A percentile compares a stretch with the other conserved stretches of the same genome.
phyloP scores from a whole-genome alignment of 768 basidiomycete genomes.

The Hericium rajendrae region DNA sequence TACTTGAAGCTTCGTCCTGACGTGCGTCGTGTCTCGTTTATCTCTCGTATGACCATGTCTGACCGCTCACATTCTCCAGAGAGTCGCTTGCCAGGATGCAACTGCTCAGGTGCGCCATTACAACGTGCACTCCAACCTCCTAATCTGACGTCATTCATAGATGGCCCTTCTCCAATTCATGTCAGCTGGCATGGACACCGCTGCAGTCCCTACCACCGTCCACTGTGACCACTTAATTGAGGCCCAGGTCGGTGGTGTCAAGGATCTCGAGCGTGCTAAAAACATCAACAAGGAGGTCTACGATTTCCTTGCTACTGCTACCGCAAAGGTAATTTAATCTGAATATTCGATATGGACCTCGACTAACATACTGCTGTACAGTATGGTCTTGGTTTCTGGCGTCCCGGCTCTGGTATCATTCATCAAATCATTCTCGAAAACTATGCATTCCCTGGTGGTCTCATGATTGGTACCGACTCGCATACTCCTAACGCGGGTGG shows the following conservation, averaged over 20 bases:
- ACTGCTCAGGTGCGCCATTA: conserved; percentile 51
- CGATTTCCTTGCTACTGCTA: conserved; percentile 96
- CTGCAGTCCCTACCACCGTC: conserved; percentile 95
- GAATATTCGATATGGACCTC: background rate
- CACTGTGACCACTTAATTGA: conserved; percentile 99
- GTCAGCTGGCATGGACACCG: conserved; percentile 98
- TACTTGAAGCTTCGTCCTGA: conserved; percentile 98
- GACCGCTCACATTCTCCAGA: conserved; percentile 30
- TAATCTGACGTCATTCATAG: conserved; percentile 29
- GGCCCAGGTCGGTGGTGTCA: conserved; percentile 87
- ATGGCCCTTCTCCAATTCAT: conserved; percentile 99
- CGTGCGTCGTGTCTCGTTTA: conserved; percentile 49
- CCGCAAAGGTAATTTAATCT: conserved; percentile 60
- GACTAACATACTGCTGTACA: conserved; percentile 19
- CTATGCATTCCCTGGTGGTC: conserved; percentile 97
- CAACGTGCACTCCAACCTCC: background rate
- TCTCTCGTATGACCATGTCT: conserved; percentile 4
- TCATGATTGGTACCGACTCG: conserved; percentile 99
- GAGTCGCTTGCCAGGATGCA: conserved; percentile 87
- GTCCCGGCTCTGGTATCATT: conserved; percentile 97
- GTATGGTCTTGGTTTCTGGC: conserved; percentile 99
- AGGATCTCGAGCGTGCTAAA: conserved; percentile 89
- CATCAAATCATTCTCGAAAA: conserved; percentile 99
- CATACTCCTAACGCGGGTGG: conserved; percentile 99
- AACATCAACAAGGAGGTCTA: conserved; percentile 97